Evolutionary conservation across 495 filamentous ascomycete species (phyloP).

Genomic region (Hypoxylon intermedium): DNA sequence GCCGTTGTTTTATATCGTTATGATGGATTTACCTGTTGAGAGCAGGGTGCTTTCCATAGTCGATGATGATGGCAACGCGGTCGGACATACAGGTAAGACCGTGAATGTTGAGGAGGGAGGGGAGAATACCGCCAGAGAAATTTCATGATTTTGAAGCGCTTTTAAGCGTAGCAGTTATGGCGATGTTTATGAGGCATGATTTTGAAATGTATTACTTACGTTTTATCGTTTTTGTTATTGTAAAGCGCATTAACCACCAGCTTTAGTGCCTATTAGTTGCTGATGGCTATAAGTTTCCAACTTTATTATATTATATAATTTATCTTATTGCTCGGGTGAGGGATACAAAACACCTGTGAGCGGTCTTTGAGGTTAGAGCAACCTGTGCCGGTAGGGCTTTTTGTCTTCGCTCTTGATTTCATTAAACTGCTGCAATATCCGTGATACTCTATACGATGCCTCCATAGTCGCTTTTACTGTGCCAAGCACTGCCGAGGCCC

Average conservation of each 20-base stretch:
- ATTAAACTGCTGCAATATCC: conserved; percentile 30
- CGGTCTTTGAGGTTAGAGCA: conserved; percentile 26
- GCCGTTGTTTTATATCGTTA: neutral
- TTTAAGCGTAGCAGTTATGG: neutral
- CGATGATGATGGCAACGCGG: neutral
- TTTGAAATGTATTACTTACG: neutral
- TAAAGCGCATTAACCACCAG: neutral
- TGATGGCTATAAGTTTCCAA: too few relatives aligned
- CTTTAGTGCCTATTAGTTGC: too few relatives aligned
- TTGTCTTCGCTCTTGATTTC: conserved; percentile 26
- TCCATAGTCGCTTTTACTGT: conserved; percentile 33
- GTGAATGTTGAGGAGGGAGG: neutral
- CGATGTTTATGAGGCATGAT: neutral
- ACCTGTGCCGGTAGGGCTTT: conserved; percentile 27
- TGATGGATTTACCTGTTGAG: neutral
- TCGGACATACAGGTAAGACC: neutral
- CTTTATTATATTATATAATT: too few relatives aligned
- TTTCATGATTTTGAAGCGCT: neutral
- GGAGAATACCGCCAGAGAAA: neutral
- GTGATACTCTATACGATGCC: conserved; percentile 24
- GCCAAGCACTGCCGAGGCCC: conserved; percentile 38
- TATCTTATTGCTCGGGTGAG: conserved; percentile 17
- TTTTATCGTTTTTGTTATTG: neutral
- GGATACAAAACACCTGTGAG: conserved; percentile 28
- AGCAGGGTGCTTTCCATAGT: neutral